A percentile compares a stretch with the other conserved stretches of the same genome.
Evolutionary conservation across 73 alveolate species (phyloP).

Genomic region (Paramecium bursaria): DNA sequence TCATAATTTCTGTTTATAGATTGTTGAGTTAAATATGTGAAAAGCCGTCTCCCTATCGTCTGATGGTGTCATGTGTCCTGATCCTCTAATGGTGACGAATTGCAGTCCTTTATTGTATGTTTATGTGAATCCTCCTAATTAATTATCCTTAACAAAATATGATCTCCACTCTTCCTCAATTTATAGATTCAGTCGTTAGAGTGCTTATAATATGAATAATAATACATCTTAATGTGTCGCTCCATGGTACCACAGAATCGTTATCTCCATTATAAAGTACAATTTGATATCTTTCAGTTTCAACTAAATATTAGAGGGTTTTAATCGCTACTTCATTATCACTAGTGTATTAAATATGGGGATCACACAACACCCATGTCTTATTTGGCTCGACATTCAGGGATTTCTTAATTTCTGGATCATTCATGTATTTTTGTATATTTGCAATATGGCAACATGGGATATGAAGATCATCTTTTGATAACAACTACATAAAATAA

Average conservation of each 20-base stretch:
- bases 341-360: background rate
- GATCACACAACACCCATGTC: background rate
- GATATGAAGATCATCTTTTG: background rate
- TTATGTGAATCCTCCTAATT: slow-evolving; percentile 77
- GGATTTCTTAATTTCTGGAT: background rate
- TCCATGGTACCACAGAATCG: slow-evolving; percentile 48
- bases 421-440: slow-evolving; percentile 5
- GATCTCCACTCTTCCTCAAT: slow-evolving; percentile 71
- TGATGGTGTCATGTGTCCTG: slow-evolving; percentile 97
- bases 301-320: background rate
- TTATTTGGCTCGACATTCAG: slow-evolving; percentile 30
- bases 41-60: slow-evolving; percentile 13
- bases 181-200: slow-evolving; percentile 57
- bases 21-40: slow-evolving; percentile 2
- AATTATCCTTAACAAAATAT: slow-evolving; percentile 65
- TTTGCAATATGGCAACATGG: slow-evolving; percentile 20
- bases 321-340: slow-evolving; percentile 7
- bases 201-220: background rate
- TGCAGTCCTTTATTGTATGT: slow-evolving; percentile 77
- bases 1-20: too few species aligned
- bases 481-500: background rate
- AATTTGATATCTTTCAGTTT: background rate
- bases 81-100: slow-evolving; percentile 92
- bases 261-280: slow-evolving; percentile 49
- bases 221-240: slow-evolving; percentile 30